Conservation (phyloP, 2,329 filamentous ascomycete genomes). For the Aureobasidium musti region DNA sequence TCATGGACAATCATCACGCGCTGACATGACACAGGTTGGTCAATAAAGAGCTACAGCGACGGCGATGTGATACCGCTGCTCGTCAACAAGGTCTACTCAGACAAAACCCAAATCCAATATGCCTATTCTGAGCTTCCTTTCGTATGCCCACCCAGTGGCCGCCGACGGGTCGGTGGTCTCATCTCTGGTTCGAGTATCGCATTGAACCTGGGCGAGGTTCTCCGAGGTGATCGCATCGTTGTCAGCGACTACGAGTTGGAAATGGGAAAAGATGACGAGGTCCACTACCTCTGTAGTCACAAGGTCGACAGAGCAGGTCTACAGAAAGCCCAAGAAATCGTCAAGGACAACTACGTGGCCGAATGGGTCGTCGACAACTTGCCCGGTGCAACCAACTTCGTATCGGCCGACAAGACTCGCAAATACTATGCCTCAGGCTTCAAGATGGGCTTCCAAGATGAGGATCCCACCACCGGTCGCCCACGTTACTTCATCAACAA, state of each 20-base stretch:
- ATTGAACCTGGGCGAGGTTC: slow-evolving; percentile 82
- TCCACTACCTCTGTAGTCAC: slow-evolving; percentile 69
- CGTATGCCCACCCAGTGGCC: slow-evolving; percentile 75
- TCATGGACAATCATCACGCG: not conserved
- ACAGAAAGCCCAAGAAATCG: slow-evolving; percentile 68
- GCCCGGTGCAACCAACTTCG: slow-evolving; percentile 83
- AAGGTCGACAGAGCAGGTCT: slow-evolving; percentile 66
- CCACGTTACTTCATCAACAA: slow-evolving; percentile 78
- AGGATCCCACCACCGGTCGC: slow-evolving; percentile 59
- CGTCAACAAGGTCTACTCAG: slow-evolving; percentile 89
- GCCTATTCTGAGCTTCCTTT: slow-evolving; percentile 88
- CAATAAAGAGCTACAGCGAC: slow-evolving; percentile 75
- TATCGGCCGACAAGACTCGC: slow-evolving; percentile 77
- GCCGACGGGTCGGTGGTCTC: slow-evolving; percentile 64
- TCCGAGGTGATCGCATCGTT: slow-evolving; percentile 82
- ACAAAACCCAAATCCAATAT: slow-evolving; percentile 87
- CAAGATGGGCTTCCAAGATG: slow-evolving; percentile 78
- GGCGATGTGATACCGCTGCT: slow-evolving; percentile 79
- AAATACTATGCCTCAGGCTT: slow-evolving; percentile 92
- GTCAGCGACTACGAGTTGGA: slow-evolving; percentile 79
- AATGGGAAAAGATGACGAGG: slow-evolving; percentile 75
- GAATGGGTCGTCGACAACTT: slow-evolving; percentile 95
- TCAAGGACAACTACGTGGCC: slow-evolving; percentile 77
- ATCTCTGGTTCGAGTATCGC: slow-evolving; percentile 76
- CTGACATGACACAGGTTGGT: slow-evolving; percentile 63